phyloP scores from a whole-genome alignment of 192 early-diverging fungal species.

The Coemansia sp. region DNA sequence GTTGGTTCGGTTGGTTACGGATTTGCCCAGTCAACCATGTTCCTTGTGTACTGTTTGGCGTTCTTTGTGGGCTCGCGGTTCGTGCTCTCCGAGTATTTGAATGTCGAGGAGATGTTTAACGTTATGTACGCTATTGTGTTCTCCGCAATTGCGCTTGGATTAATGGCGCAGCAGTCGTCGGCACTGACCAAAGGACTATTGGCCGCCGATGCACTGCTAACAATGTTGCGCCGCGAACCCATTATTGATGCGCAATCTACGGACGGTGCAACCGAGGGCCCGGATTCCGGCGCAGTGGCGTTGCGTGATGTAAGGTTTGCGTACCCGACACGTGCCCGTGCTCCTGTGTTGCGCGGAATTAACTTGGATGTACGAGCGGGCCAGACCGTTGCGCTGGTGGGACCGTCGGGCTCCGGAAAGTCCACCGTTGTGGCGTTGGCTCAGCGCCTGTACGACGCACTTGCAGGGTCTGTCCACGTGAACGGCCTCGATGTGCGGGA shows the following conservation, averaged over 20 bases:
- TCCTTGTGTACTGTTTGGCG: constrained; percentile 72
- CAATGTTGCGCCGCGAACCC: constrained; percentile 68
- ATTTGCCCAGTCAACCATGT: constrained; percentile 68
- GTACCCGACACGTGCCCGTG: constrained; percentile 67
- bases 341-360: constrained; percentile 63
- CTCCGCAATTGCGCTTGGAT: constrained; percentile 63
- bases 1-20: constrained; percentile 71
- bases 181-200: constrained; percentile 77
- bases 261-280: constrained; percentile 36
- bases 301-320: constrained; percentile 51
- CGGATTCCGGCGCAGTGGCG: constrained; percentile 22
- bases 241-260: constrained; percentile 57
- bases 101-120: constrained; percentile 58
- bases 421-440: constrained; percentile 63
- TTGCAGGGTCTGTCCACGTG: constrained; percentile 59
- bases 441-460: constrained; percentile 80
- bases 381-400: constrained; percentile 82
- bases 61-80: constrained; percentile 74
- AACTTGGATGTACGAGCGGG: constrained; percentile 56
- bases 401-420: constrained; percentile 85
- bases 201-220: constrained; percentile 70
- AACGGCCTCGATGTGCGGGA: constrained; percentile 61
- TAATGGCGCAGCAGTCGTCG: constrained; percentile 69
- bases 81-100: constrained; percentile 52
- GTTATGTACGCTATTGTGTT: constrained; percentile 80